phyloP scores from a whole-genome alignment of 1,139 yeast genomes.

The Kodamaea fungicola region DNA sequence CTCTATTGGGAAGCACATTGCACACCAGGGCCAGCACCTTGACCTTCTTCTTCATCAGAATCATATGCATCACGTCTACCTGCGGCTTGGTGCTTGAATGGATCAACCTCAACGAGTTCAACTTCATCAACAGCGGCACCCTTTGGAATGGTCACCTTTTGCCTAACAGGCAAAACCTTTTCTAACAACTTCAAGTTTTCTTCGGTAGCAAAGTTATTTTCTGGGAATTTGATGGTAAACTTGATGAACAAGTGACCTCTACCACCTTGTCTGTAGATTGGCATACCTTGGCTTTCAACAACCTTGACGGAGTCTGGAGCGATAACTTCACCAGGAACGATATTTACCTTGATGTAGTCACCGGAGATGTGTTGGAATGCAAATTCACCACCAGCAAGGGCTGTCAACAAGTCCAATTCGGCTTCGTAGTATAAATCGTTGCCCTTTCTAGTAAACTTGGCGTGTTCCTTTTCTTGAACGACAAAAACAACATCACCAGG shows the following conservation, averaged over 20 bases:
- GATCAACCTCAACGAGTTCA: slow-evolving; percentile 61
- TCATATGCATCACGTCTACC: slow-evolving; percentile 58
- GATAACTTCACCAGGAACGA: slow-evolving; percentile 91
- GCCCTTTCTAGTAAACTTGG: slow-evolving; percentile 79
- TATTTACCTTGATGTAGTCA: slow-evolving; percentile 78
- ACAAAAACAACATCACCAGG: slow-evolving; percentile 97
- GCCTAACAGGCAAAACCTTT: slow-evolving; percentile 64
- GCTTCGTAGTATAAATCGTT: slow-evolving; percentile 84
- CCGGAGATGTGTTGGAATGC: slow-evolving; percentile 84
- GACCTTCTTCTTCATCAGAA: slow-evolving; percentile 59
- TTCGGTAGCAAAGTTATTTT: slow-evolving; percentile 58
- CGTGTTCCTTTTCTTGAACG: slow-evolving; percentile 84
- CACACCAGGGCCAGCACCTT: slow-evolving; percentile 66
- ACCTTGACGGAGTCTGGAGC: slow-evolving; percentile 81
- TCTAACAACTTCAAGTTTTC: slow-evolving; percentile 66
- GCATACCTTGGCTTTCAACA: slow-evolving; percentile 95
- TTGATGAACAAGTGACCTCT: slow-evolving; percentile 70
- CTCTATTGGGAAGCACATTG: slow-evolving; percentile 82
- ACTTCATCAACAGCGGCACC: slow-evolving; percentile 80
- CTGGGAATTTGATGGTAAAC: slow-evolving; percentile 72
- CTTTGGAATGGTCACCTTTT: slow-evolving; percentile 51
- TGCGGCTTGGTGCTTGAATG: slow-evolving; percentile 52
- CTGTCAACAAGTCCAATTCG: slow-evolving; percentile 87
- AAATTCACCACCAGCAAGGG: slow-evolving; percentile 93
- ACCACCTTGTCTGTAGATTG: slow-evolving; percentile 72